Base-by-base conservation (phyloP, 2,329 filamentous ascomycete species). In the Cladophialophora immunda region DNA sequence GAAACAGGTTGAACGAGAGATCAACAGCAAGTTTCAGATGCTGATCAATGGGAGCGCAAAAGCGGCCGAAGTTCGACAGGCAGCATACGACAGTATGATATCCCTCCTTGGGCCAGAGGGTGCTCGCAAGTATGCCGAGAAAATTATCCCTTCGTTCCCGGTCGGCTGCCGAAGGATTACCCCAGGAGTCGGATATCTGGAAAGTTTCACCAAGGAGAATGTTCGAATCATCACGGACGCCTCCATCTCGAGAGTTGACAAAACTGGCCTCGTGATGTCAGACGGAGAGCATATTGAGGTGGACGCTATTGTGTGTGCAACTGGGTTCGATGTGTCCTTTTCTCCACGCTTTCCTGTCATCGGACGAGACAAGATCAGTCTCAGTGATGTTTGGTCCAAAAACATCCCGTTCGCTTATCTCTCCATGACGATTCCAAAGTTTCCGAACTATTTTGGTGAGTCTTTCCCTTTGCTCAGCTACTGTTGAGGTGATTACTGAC, bases 171-270 rank as follows among this genome's bases (percentile, higher is more conserved):
- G 82, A 11, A 77, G 83, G 0, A 69, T 83, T 13, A 84, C 84
- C 0, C 84, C 84, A 0, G 83, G 83, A 0, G 65, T 72, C 13
- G 74, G 74, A 5, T 76, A 76, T 52, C 66, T 76, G 3, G 89
- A 76, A 74, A 86, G 87, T 0, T 79, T 91, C 22, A 81, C 82
- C 0, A 81, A 86, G 68, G 82, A 84, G 2, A 89, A 91, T 58
- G 87, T 90, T 13, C 81, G 83, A 15, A 88, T 86, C 68, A 86
- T 90, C 70, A 81, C 81, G 27, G 83, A 82, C 0, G 81, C 77
- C 0, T 90, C 90, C 0, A 90, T 90, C 72, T 78, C 80, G 19
- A 79, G 82, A 0, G 86, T 92, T 68, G 89, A 85, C 0, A 78
- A 80, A 38, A 86, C 80, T 0, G 87, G 87, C 22, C 61, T 75